These are phyloP conservation scores for Saccharomyces hybrid DNA, from an alignment of 1,139 yeast genomes.

Conservation along the genomic window DNA sequence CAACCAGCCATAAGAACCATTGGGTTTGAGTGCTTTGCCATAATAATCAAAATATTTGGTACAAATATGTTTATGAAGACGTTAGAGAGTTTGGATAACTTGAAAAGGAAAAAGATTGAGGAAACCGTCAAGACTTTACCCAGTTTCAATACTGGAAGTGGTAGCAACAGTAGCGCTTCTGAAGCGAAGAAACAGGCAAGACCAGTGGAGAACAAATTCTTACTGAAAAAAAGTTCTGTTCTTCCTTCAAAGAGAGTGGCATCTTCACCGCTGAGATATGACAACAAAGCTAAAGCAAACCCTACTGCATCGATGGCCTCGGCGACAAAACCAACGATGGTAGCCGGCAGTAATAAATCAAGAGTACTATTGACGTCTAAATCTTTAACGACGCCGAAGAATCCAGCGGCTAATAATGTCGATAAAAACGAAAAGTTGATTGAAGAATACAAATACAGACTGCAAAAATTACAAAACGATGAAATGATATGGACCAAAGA, in stretches of 20 bases:
- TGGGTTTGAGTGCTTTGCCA: constrained; percentile 74
- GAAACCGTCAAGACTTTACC: constrained; percentile 28
- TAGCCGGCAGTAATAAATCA: constrained; percentile 13
- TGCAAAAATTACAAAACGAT: constrained; percentile 46
- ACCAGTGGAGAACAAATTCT: constrained; percentile 4
- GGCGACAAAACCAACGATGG: constrained; percentile 6
- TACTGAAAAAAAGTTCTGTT: constrained; percentile 16
- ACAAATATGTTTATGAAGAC: constrained; percentile 36
- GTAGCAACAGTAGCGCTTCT: background rate
- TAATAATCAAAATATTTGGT: constrained; percentile 70
- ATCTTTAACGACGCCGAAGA: constrained; percentile 13
- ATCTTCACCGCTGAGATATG: constrained; percentile 54
- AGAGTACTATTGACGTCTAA: constrained; percentile 17
- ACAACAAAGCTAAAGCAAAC: constrained; percentile 7
- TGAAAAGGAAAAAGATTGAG: constrained; percentile 58
- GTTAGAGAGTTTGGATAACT: constrained; percentile 66
- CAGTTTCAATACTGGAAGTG: background rate
- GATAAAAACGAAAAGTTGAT: constrained; percentile 11
- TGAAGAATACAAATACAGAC: constrained; percentile 32
- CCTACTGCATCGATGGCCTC: background rate
- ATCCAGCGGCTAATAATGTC: constrained; percentile 8
- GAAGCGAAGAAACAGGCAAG: background rate
- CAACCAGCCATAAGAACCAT: constrained; percentile 79
- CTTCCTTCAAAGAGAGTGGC: constrained; percentile 61
- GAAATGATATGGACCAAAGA: constrained; percentile 45